Percentiles rank a stretch among this genome's conserved stretches.
These are phyloP conservation scores for Coniella vitis DNA, from an alignment of 2,329 filamentous ascomycete species.

Conservation along the genomic window DNA sequence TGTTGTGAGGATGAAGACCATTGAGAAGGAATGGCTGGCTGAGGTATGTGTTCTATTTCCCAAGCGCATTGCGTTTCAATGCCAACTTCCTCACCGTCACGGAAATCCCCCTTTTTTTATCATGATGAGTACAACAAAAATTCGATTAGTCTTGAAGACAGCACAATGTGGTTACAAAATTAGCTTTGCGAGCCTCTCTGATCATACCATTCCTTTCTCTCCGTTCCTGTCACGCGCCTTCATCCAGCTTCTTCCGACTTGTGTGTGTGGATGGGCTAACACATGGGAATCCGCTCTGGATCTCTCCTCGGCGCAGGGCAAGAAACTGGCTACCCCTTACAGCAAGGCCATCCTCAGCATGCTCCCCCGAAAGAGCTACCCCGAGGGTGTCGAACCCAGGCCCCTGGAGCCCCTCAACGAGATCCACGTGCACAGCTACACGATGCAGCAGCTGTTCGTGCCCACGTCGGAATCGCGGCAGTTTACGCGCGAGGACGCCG, in stretches of 20 bases:
- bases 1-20: conserved; percentile 75
- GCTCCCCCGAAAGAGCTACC: conserved; percentile 64
- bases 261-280: too few species aligned
- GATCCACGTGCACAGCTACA: conserved; percentile 54
- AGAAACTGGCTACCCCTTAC: conserved; percentile 71
- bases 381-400: conserved; percentile 34
- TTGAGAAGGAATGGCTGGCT: conserved; percentile 71
- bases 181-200: conserved; percentile 72
- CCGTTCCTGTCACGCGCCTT: conserved; percentile 13
- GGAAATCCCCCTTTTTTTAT: conserved; percentile 18
- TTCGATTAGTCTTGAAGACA: conserved; percentile 99
- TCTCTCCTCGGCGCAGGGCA: conserved; percentile 48
- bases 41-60: conserved; percentile 53
- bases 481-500: conserved; percentile 60
- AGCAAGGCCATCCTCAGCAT: conserved; percentile 68
- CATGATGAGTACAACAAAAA: conserved; percentile 61
- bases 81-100: conserved; percentile 6
- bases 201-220: conserved; percentile 26
- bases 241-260: too few species aligned
- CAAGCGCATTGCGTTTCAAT: too few species aligned
- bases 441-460: conserved; percentile 58
- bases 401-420: conserved; percentile 59
- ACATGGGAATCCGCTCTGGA: conserved; percentile 14
- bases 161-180: conserved; percentile 74
- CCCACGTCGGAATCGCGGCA: conserved; percentile 56